Base-by-base conservation (phyloP, 768 basidiomycete genomes). In the Rubroboletus pulcherrimus region DNA sequence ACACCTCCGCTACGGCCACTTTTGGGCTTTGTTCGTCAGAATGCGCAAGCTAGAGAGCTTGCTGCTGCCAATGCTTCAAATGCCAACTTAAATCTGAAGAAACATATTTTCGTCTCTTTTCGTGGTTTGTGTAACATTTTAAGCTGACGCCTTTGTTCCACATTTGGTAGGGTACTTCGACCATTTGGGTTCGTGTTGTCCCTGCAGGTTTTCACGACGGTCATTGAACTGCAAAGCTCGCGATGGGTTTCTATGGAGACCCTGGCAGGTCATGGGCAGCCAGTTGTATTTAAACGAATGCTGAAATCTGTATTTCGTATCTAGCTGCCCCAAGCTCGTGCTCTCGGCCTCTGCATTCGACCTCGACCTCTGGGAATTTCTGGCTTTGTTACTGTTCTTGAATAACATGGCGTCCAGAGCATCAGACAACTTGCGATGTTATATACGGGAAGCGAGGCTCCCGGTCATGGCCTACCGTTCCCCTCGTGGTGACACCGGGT, bases 371-470 rank as follows among this genome's bases (percentile, higher is more conserved):
- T 21, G 24, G 15, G 31, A 38, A 45, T 24, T 10, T 8, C n/a
- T 37, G 24, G 17, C 51, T 45, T 40, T 34, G 44, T 45, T 37
- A 17, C 42, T 17, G 11, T n/a, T 45, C 53, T 43, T 19, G 40
- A 37, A 39, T 30, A 39, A 31, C 54, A 71, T 71, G 70, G 51
- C 65, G 10, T 53, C 45, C 50, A 71, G 74, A 58, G 77, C 70
- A 49, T 74, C 75, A 17, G 69, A 75, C 60, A 75, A 79, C 60
- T 68, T 84, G 38, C 73, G 73, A 47, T 67, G 70, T 60, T 83
- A 82, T 57, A 64, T 84, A 7, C 78, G 72, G 21, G 73, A 73
- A 59, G 77, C 77, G 24, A 71, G 52, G 19, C 77, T 85, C 17
- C 83, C 84, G 4, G 55, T 30, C 19, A 76, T 82, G 72, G 56